Percentiles rank a stretch among this genome's conserved stretches.
Evolutionary conservation across 345 rosid genomes (phyloP).

Genomic region (Camelina neglecta): DNA sequence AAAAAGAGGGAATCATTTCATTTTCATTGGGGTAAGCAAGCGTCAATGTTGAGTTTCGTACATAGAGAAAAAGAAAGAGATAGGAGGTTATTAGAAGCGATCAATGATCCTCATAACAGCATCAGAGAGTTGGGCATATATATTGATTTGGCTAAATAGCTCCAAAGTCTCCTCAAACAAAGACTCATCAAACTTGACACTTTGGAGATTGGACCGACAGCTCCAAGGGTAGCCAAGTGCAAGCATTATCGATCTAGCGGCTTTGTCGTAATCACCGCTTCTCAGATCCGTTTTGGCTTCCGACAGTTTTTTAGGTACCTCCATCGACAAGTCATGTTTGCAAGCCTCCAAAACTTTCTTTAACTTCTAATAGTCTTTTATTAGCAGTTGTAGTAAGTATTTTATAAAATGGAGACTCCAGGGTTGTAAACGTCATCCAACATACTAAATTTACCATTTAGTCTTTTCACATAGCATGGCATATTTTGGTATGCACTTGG

Average conservation of each 20-base stretch:
- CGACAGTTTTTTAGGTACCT: background rate
- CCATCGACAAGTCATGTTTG: background rate
- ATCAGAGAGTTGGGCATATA: constrained; percentile 8
- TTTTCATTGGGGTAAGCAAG: too few species aligned
- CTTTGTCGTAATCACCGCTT: constrained; percentile 23
- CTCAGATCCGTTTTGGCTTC: background rate
- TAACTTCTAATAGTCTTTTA: background rate
- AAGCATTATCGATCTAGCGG: background rate
- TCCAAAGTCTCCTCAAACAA: too few species aligned
- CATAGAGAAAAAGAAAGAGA: too few species aligned
- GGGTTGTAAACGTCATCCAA: too few species aligned
- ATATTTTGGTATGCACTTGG: too few species aligned
- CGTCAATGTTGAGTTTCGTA: too few species aligned
- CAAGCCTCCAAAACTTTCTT: constrained; percentile 1
- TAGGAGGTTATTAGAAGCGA: constrained; percentile 4
- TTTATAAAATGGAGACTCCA: too few species aligned
- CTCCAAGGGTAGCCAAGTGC: background rate
- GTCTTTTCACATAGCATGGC: too few species aligned
- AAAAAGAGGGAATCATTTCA: too few species aligned
- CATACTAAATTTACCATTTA: too few species aligned
- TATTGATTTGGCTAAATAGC: background rate
- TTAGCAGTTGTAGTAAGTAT: too few species aligned
- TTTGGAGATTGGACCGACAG: background rate
- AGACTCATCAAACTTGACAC: background rate
- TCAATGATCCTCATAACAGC: constrained; percentile 34